These are phyloP conservation scores for Rhizopogon roseolus DNA, from an alignment of 768 basidiomycete species.

Conservation along the genomic window DNA sequence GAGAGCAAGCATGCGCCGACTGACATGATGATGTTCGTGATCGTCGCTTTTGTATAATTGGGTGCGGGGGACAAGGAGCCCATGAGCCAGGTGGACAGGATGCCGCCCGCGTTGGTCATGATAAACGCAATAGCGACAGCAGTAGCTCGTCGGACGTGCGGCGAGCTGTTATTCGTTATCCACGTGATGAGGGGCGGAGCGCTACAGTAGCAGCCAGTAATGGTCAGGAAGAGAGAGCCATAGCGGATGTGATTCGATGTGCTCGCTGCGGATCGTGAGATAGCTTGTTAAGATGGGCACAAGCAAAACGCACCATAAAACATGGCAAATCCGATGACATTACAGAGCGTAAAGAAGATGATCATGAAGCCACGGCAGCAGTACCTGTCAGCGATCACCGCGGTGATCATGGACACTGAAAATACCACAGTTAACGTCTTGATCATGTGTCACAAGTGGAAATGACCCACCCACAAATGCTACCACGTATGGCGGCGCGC, in stretches of 20 bases:
- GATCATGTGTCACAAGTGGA: neutral
- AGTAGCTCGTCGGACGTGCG: conserved; percentile 53
- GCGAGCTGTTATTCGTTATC: conserved; percentile 58
- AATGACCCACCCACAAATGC: conserved; percentile 42
- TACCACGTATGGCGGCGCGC: conserved; percentile 49
- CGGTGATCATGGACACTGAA: conserved; percentile 33
- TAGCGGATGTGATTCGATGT: conserved; percentile 40
- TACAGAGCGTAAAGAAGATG: conserved; percentile 39
- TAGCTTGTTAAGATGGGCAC: neutral
- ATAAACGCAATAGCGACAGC: conserved; percentile 53
- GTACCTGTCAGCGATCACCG: conserved; percentile 50
- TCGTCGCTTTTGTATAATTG: conserved; percentile 43
- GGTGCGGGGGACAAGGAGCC: conserved; percentile 46
- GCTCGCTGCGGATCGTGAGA: conserved; percentile 10
- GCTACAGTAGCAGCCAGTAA: conserved; percentile 47
- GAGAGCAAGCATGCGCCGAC: conserved; percentile 34
- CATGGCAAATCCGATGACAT: conserved; percentile 48
- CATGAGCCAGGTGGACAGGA: conserved; percentile 57
- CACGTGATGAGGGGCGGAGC: conserved; percentile 54
- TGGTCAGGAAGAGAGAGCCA: conserved; percentile 50
- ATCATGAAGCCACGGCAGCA: conserved; percentile 43
- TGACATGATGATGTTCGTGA: conserved; percentile 31
- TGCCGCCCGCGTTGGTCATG: conserved; percentile 55
- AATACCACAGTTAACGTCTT: neutral
- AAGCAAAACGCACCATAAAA: conserved; percentile 39